Evolutionary conservation across 2,329 filamentous ascomycete genomes (phyloP).

Genomic region (Aureobasidium musti): DNA sequence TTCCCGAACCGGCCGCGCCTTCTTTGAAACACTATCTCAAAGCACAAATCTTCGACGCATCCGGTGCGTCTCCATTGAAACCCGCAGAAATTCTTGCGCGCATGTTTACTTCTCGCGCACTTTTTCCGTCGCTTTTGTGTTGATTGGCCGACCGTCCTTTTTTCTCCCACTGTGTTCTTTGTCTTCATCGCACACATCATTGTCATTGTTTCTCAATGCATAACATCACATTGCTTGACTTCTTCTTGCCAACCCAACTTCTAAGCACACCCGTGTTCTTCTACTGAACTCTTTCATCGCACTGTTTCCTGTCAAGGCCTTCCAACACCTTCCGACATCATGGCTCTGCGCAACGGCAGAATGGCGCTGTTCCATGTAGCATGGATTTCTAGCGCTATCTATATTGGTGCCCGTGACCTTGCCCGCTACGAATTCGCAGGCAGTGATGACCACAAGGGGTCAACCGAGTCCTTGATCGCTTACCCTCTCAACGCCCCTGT

Average conservation of each 20-base stretch:
- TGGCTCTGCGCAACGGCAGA: not conserved
- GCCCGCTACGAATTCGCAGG: not conserved
- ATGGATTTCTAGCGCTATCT: not conserved
- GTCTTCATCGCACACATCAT: not conserved
- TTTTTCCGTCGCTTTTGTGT: conserved; percentile 1
- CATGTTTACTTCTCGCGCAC: conserved; percentile 10
- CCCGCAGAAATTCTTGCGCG: not conserved
- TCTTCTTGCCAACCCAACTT: not conserved
- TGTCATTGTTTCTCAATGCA: conserved; percentile 13
- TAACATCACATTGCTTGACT: conserved; percentile 9
- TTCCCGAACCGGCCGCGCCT: not conserved
- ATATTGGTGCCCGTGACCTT: not conserved
- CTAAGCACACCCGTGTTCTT: not conserved
- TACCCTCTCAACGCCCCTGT: not conserved
- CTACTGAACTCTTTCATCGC: not conserved
- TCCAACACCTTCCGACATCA: not conserved
- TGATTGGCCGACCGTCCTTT: not conserved
- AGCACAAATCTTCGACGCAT: conserved; percentile 17
- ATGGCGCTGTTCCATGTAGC: not conserved
- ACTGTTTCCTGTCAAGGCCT: not conserved
- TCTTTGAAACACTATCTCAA: conserved; percentile 1
- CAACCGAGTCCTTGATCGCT: not conserved
- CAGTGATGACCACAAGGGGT: not conserved
- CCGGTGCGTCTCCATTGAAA: conserved; percentile 1
- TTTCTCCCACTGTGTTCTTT: conserved; percentile 6